Evolutionary conservation across 345 rosid genomes (phyloP).

Genomic region (Corchorus olitorius): DNA sequence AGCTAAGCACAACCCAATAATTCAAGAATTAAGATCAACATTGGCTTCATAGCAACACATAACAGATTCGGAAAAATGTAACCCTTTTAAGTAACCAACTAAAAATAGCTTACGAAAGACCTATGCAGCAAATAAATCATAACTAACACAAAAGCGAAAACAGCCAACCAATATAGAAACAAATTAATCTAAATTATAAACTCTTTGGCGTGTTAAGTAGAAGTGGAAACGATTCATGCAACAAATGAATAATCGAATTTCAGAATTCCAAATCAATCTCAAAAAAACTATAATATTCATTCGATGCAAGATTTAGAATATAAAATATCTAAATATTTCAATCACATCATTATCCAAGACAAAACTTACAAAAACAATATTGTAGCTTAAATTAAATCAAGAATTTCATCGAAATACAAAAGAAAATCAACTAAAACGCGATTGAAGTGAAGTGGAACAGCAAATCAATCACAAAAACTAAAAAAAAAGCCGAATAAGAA

Average conservation of each 20-base stretch:
- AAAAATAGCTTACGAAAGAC: not conserved
- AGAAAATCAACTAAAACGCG: not conserved
- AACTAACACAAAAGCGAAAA: not conserved
- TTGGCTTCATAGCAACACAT: not conserved
- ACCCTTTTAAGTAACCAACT: not conserved
- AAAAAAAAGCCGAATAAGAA: not conserved
- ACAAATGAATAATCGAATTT: conserved; percentile 3
- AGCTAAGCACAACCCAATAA: not conserved
- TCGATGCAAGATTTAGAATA: not conserved
- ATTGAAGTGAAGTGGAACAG: not conserved
- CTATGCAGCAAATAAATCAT: not conserved
- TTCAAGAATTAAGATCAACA: not conserved
- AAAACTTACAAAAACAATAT: not conserved
- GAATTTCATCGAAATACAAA: not conserved
- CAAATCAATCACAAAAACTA: not conserved
- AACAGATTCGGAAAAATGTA: not conserved
- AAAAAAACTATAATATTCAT: not conserved
- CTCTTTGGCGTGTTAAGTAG: not conserved
- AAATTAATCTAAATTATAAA: not conserved
- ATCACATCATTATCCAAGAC: too few species aligned
- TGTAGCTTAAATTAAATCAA: not conserved
- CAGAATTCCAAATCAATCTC: conserved; percentile 2
- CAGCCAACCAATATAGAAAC: not conserved
- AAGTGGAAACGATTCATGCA: conserved; percentile 7
- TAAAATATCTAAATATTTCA: not conserved